Evolutionary conservation across 1,139 yeast genomes (phyloP), one percentile per base, ranked within the genome.

Genomic region (Taphrina betulina): DNA sequence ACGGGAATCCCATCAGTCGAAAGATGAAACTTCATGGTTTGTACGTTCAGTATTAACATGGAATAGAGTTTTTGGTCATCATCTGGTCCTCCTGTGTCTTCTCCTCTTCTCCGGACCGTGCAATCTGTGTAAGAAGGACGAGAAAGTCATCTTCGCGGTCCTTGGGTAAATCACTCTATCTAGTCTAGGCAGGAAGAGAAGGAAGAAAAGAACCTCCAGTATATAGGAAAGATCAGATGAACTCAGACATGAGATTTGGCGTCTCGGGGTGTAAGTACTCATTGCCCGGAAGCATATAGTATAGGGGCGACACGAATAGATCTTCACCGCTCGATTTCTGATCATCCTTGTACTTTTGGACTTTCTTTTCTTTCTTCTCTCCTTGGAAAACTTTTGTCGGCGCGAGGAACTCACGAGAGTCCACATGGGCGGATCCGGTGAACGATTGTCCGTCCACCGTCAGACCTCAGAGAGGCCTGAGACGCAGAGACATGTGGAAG

Each of bases 221-320:
- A n/a, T 19, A 7, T 31, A 17, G 31, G 14, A 5, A 7, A 14
- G 19, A 2, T 1, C 3, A 20, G 36, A 23, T 31, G 19, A 37
- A 31, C 48, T 43, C 48, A 43, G 48, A 20, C 48, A 43, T 29
- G 48, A 43, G 48, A 43, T 43, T 43, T 43, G 48, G 48, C 48
- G 48, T 43, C 48, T 43, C 48, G n/a, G 45, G 48, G 48, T 43
- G 48, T 43, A 43, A 43, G 48, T 43, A 43, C 48, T 43, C 48
- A 43, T 43, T 43, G 48, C 36, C 26, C 48, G 38, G 26, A 33
- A 43, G 48, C 48, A 43, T 20, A 43, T 43, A 43, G 48, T 43
- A 43, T 43, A 43, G 48, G 48, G 48, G 48, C 48, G 48, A 43
- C 48, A 43, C 48, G 48, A 43, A 43, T 43, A 19, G 16, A 19